Percentiles rank a stretch among this genome's conserved stretches.
phyloP scores from a whole-genome alignment of 106 monocot genomes.

The Dioscorea dumetorum region DNA sequence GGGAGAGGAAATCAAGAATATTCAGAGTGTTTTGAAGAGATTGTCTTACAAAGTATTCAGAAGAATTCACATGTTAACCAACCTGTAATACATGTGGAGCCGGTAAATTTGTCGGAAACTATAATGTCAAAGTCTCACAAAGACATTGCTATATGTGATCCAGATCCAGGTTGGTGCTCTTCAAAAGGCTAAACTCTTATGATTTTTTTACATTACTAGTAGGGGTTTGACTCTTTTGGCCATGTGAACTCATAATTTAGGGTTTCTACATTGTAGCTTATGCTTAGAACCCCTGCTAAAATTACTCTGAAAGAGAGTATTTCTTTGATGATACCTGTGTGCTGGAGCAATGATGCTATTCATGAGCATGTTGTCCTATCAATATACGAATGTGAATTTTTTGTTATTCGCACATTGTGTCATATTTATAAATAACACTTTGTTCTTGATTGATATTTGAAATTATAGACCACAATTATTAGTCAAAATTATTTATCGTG shows the following conservation, averaged over 20 bases:
- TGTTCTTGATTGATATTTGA: background rate
- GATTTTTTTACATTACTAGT: background rate
- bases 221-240: slow-evolving; percentile 2
- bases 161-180: slow-evolving; percentile 16
- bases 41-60: background rate
- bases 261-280: slow-evolving; percentile 30
- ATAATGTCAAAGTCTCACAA: background rate
- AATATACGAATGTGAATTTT: too few relatives aligned
- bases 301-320: slow-evolving; percentile 31
- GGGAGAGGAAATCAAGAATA: slow-evolving; percentile 3
- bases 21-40: background rate
- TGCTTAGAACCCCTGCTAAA: slow-evolving; percentile 65
- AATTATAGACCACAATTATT: background rate
- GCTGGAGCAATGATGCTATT: slow-evolving; percentile 19
- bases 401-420: too few relatives aligned
- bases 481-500: background rate
- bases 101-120: background rate
- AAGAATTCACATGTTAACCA: slow-evolving; percentile 5
- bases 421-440: too few relatives aligned
- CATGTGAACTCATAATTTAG: slow-evolving; percentile 18
- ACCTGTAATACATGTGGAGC: background rate
- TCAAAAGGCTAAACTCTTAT: background rate
- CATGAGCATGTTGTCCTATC: too few relatives aligned
- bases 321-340: slow-evolving; percentile 42
- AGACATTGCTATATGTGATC: slow-evolving; percentile 2